Percentiles rank a stretch among this genome's conserved stretches.
phyloP scores from a whole-genome alignment of 306 rosid genomes.

The Coriaria nepalensis region DNA sequence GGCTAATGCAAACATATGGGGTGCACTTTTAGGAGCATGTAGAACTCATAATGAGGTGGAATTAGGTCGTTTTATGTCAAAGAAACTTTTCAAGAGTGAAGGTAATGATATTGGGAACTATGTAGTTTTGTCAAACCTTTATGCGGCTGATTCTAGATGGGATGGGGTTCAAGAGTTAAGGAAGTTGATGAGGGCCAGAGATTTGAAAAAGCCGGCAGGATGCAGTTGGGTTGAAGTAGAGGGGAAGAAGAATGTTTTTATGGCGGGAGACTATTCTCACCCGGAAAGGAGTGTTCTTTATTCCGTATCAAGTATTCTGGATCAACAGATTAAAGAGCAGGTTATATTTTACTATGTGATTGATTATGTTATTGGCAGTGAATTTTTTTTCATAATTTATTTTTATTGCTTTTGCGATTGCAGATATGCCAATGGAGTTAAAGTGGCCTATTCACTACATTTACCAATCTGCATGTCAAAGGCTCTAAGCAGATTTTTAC shows the following conservation, averaged over 20 bases:
- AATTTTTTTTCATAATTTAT: no score
- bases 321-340: conserved; percentile 31
- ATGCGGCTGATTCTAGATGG: conserved; percentile 77
- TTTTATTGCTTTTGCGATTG: no score
- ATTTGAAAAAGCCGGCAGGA: conserved; percentile 67
- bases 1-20: conserved; percentile 74
- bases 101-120: conserved; percentile 61
- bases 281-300: conserved; percentile 58
- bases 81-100: conserved; percentile 45
- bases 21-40: conserved; percentile 71
- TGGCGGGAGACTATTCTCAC: conserved; percentile 70
- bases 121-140: conserved; percentile 63
- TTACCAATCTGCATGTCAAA: no score
- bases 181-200: conserved; percentile 48
- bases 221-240: conserved; percentile 95
- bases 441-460: no score
- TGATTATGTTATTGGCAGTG: no score
- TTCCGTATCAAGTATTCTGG: conserved; percentile 23
- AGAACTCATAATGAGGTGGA: conserved; percentile 61
- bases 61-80: conserved; percentile 52
- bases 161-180: conserved; percentile 61
- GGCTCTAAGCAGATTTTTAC: no score
- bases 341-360: conserved; percentile 9
- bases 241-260: conserved; percentile 39
- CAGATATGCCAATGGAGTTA: no score